These are phyloP conservation scores for Penicillium sumatraense DNA, from an alignment of 2,329 filamentous ascomycete species.

Conservation along the genomic window DNA sequence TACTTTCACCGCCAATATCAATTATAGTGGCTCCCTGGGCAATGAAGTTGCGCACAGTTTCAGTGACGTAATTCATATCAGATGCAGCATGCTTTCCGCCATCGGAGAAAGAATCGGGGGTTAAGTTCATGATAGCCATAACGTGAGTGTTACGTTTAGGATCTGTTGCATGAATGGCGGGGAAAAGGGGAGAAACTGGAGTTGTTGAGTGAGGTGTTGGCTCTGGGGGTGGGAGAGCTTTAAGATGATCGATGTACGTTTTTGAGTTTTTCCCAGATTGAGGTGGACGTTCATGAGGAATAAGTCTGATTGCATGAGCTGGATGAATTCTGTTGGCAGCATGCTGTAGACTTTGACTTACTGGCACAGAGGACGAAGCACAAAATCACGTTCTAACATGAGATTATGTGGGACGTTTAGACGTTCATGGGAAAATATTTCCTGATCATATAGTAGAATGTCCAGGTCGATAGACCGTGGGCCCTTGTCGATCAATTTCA, in stretches of 20 bases:
- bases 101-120: conserved; percentile 96
- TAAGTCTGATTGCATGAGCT: conserved; percentile 36
- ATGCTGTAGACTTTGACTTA: conserved; percentile 22
- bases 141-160: conserved; percentile 68
- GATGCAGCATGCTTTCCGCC: conserved; percentile 67
- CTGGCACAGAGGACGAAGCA: conserved; percentile 78
- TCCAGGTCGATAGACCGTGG: conserved; percentile 94
- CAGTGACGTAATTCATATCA: conserved; percentile 55
- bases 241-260: conserved; percentile 42
- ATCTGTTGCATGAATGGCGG: conserved; percentile 63
- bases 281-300: conserved; percentile 45
- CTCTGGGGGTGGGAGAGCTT: conserved; percentile 39
- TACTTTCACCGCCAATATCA: conserved; percentile 93
- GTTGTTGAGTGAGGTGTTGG: conserved; percentile 44
- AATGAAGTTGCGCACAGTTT: conserved; percentile 67
- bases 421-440: conserved; percentile 68
- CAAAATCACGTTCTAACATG: conserved; percentile 91
- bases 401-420: conserved; percentile 83
- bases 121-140: conserved; percentile 95
- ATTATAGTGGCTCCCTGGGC: conserved; percentile 77
- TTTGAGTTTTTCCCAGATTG: conserved; percentile 27
- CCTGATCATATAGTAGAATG: conserved; percentile 79
- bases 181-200: conserved; percentile 42
- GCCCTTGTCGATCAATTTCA: conserved; percentile 88
- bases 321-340: background rate